phyloP scores from a whole-genome alignment of 1,284 basidiomycete species.

The Ganoderma sinense region DNA sequence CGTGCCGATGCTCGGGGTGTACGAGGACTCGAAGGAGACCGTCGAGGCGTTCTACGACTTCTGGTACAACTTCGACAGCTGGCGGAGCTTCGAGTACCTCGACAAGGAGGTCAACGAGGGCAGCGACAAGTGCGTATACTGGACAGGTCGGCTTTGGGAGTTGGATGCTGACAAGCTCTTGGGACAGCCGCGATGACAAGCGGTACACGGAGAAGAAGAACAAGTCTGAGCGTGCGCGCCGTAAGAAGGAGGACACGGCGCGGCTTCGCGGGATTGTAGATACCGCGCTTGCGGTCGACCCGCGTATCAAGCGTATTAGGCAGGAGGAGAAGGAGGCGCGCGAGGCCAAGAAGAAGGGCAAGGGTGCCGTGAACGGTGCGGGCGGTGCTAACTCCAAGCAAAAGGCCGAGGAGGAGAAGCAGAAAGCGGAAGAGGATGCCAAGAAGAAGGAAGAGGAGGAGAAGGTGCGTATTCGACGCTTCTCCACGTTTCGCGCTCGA shows the following conservation, averaged over 20 bases:
- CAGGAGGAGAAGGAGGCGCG: conserved; percentile 95
- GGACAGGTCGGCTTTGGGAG: neutral
- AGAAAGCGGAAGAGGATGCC: conserved; percentile 73
- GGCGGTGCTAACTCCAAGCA: conserved; percentile 50
- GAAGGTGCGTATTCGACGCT: conserved; percentile 50
- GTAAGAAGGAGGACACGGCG: conserved; percentile 98
- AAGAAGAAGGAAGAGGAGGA: conserved; percentile 70
- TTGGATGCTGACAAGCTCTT: neutral
- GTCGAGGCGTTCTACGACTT: conserved; percentile 98
- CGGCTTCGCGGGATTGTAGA: conserved; percentile 92
- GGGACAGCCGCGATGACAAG: conserved; percentile 91
- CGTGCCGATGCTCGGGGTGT: conserved; percentile 84
- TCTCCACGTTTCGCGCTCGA: neutral
- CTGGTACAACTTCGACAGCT: conserved; percentile 99
- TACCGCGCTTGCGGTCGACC: conserved; percentile 85
- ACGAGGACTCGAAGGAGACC: conserved; percentile 78
- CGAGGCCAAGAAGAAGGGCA: conserved; percentile 89
- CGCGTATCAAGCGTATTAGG: conserved; percentile 98
- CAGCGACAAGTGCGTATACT: conserved; percentile 81
- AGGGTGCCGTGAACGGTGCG: conserved; percentile 53
- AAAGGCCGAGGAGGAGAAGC: conserved; percentile 31
- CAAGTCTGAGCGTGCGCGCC: conserved; percentile 93
- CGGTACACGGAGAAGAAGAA: conserved; percentile 99
- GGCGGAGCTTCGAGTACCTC: conserved; percentile 97
- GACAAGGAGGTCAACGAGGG: conserved; percentile 99